Conservation (phyloP, 345 rosid species). For the Eutrema japonicum region DNA sequence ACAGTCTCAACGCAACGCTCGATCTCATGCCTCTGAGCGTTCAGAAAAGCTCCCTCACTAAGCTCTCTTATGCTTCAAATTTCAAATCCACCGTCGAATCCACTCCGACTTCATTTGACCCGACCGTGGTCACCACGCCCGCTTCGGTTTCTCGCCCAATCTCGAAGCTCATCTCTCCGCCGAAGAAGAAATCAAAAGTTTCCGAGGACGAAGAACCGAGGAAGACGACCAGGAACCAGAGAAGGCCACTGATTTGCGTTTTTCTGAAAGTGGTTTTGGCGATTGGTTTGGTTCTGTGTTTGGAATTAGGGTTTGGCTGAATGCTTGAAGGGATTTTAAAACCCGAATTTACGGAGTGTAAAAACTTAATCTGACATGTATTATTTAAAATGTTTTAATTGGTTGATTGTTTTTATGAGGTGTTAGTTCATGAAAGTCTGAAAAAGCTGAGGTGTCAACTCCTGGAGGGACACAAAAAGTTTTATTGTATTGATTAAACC, state of each 20-base stretch:
- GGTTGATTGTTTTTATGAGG: no score
- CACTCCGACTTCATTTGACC: slow-evolving; percentile 64
- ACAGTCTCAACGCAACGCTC: slow-evolving; percentile 83
- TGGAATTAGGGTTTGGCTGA: slow-evolving; percentile 55
- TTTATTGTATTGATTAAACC: no score
- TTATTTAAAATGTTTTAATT: no score
- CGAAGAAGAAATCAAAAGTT: slow-evolving; percentile 40
- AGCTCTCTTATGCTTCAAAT: slow-evolving; percentile 49
- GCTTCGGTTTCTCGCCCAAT: slow-evolving; percentile 46
- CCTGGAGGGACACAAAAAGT: no score
- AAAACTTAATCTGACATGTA: no score
- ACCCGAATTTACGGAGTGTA: slow-evolving; percentile 47
- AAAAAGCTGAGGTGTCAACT: no score
- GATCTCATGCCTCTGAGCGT: slow-evolving; percentile 81
- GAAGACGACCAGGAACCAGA: slow-evolving; percentile 28
- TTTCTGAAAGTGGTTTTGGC: slow-evolving; percentile 44
- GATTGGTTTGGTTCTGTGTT: slow-evolving; percentile 48
- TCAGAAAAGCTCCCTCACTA: slow-evolving; percentile 74
- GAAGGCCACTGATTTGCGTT: slow-evolving; percentile 8
- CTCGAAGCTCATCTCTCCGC: slow-evolving; percentile 45
- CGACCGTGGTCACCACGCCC: slow-evolving; percentile 59
- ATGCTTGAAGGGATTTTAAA: slow-evolving; percentile 44
- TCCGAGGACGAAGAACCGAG: slow-evolving; percentile 26
- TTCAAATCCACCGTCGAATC: slow-evolving; percentile 38
- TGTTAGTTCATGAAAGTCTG: no score